These are phyloP conservation scores for Chaetomiaceae sp. DNA, from an alignment of 2,329 filamentous ascomycete species.

Conservation along the genomic window DNA sequence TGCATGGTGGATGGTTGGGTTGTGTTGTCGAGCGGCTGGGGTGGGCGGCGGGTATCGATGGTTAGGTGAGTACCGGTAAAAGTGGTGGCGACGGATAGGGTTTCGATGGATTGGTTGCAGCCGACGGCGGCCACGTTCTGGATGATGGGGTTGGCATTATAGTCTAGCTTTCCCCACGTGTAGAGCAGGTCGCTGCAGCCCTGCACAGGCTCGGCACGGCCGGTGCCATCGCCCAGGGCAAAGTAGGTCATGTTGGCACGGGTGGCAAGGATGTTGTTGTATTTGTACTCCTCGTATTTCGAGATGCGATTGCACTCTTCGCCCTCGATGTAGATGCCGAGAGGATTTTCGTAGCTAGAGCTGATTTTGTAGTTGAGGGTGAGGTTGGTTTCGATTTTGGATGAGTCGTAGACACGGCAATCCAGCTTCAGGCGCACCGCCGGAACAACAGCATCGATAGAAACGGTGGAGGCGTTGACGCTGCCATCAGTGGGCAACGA, in stretches of 20 bases:
- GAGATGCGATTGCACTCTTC: constrained; percentile 1
- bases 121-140: not conserved
- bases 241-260: constrained; percentile 5
- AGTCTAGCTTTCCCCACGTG: constrained; percentile 5
- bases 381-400: not conserved
- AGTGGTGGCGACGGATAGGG: not conserved
- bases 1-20: not conserved
- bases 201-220: not conserved
- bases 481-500: not conserved
- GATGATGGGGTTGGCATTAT: not conserved
- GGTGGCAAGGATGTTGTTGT: constrained; percentile 1
- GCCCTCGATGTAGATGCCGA: constrained; percentile 1
- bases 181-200: constrained; percentile 6
- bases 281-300: not conserved
- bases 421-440: not conserved
- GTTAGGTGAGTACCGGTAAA: not conserved
- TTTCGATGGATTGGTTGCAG: constrained; percentile 2
- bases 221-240: not conserved
- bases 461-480: not conserved
- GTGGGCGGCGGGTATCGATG: not conserved
- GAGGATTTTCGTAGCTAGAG: not conserved
- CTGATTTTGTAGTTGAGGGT: not conserved
- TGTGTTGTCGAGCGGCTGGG: not conserved
- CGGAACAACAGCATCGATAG: not conserved
- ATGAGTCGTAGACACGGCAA: not conserved